A percentile compares a stretch with the other conserved stretches of the same genome.
Conservation (phyloP, 176 grass and related monocot genomes). For the Aegilops longissima region DNA sequence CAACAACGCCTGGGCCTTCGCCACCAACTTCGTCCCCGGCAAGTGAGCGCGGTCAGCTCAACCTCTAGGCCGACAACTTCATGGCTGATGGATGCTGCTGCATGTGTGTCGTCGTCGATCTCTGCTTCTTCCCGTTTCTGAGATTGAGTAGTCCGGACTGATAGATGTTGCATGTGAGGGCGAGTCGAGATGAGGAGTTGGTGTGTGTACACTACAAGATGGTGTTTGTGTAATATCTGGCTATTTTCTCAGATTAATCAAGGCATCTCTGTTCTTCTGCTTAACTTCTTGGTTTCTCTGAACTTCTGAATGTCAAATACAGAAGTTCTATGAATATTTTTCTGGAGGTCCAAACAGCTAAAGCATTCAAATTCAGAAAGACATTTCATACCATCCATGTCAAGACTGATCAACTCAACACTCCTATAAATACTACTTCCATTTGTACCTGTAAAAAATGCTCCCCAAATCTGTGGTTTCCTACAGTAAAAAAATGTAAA, state of each 20-base stretch:
- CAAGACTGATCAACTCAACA: not conserved
- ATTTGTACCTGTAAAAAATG: not conserved
- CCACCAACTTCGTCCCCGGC: slow-evolving; percentile 88
- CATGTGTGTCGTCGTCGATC: not conserved
- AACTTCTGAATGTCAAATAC: not conserved
- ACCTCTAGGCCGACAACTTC: slow-evolving; percentile 15
- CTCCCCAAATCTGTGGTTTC: not conserved
- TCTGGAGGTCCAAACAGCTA: not conserved
- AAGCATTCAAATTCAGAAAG: not conserved
- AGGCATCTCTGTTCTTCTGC: not conserved
- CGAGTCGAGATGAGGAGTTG: slow-evolving; percentile 31
- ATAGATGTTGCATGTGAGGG: slow-evolving; percentile 26
- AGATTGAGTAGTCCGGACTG: not conserved
- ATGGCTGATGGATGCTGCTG: slow-evolving; percentile 19
- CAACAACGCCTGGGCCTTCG: slow-evolving; percentile 82
- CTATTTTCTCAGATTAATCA: slow-evolving; percentile 30
- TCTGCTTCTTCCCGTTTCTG: not conserved
- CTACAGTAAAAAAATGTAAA: too few species aligned
- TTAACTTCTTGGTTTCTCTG: not conserved
- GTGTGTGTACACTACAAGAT: slow-evolving; percentile 37
- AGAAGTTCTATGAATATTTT: not conserved
- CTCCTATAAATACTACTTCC: not conserved
- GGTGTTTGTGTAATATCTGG: slow-evolving; percentile 36
- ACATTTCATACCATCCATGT: not conserved
- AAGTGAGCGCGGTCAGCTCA: slow-evolving; percentile 34